Conservation (phyloP, 2,329 filamentous ascomycete genomes). For the Xylariaceae sp. region DNA sequence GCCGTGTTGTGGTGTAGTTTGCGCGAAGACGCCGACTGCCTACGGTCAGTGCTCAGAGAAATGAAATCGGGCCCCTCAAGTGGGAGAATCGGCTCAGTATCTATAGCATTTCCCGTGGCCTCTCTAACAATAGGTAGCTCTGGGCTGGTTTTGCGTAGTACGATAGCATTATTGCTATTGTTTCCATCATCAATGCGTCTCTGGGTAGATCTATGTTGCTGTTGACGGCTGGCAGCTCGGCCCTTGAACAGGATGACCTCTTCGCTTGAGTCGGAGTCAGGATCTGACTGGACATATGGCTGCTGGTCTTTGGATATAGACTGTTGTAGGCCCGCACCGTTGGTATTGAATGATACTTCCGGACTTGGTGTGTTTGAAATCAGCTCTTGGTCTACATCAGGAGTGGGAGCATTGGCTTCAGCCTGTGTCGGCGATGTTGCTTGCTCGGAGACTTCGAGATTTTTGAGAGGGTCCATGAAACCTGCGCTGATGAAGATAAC, state of each 20-base stretch:
- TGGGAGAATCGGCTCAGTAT: not conserved
- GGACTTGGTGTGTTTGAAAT: not conserved
- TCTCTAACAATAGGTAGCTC: constrained; percentile 42
- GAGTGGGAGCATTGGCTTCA: not conserved
- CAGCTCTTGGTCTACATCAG: not conserved
- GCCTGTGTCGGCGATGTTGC: not conserved
- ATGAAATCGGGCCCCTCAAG: constrained; percentile 29
- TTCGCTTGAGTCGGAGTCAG: constrained; percentile 66
- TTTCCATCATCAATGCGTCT: constrained; percentile 3
- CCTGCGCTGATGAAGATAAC: constrained; percentile 62
- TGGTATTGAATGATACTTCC: not conserved
- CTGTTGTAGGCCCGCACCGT: not conserved
- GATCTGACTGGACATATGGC: constrained; percentile 25
- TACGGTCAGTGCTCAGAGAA: constrained; percentile 26
- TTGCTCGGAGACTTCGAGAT: constrained; percentile 40
- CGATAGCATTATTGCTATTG: constrained; percentile 14
- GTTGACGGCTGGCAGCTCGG: constrained; percentile 45
- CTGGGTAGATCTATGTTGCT: constrained; percentile 1
- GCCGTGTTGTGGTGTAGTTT: constrained; percentile 4
- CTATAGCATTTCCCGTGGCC: constrained; percentile 9
- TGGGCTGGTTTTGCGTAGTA: constrained; percentile 38
- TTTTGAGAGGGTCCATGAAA: constrained; percentile 54
- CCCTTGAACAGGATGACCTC: constrained; percentile 75
- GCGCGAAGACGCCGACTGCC: constrained; percentile 23
- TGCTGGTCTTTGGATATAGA: not conserved